A percentile compares a stretch with the other conserved stretches of the same genome.
Conservation (phyloP, 2,329 filamentous ascomycete species). For the Alternaria sp. region DNA sequence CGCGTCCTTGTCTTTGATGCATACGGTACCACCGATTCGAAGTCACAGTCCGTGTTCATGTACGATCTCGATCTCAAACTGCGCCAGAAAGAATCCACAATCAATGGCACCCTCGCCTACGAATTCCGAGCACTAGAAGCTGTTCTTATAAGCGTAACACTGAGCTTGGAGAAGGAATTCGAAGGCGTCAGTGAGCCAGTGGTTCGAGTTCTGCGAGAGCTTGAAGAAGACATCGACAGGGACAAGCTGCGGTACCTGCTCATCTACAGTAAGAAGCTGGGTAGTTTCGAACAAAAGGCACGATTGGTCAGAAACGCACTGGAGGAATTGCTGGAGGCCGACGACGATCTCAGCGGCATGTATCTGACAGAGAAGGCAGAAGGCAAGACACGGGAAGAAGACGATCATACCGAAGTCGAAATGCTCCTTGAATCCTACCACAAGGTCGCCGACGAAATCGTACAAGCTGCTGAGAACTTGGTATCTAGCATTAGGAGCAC, state of each 20-base stretch:
- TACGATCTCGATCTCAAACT: conserved; percentile 95
- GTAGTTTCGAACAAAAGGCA: conserved; percentile 97
- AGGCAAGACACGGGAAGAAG: conserved; percentile 74
- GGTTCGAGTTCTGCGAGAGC: conserved; percentile 82
- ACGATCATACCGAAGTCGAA: conserved; percentile 96
- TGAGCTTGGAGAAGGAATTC: conserved; percentile 91
- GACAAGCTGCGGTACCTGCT: conserved; percentile 91
- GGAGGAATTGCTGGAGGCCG: conserved; percentile 92
- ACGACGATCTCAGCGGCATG: conserved; percentile 94
- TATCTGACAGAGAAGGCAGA: conserved; percentile 89
- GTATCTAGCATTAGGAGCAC: conserved; percentile 97
- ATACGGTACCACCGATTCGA: conserved; percentile 92
- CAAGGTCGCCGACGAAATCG: conserved; percentile 97
- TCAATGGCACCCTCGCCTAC: conserved; percentile 73
- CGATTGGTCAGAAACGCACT: conserved; percentile 93
- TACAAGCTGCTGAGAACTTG: conserved; percentile 90
- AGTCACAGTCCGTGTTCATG: conserved; percentile 96
- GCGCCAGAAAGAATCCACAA: conserved; percentile 73
- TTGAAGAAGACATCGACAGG: conserved; percentile 96
- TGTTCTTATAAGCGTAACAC: conserved; percentile 91
- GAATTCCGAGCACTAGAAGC: conserved; percentile 96
- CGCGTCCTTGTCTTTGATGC: conserved; percentile 95
- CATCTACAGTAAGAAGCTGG: conserved; percentile 93
- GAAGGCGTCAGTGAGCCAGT: conserved; percentile 93
- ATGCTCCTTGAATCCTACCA: conserved; percentile 97